Evolutionary conservation across 2,329 filamentous ascomycete genomes (phyloP).

Genomic region (Geosmithia putterillii): DNA sequence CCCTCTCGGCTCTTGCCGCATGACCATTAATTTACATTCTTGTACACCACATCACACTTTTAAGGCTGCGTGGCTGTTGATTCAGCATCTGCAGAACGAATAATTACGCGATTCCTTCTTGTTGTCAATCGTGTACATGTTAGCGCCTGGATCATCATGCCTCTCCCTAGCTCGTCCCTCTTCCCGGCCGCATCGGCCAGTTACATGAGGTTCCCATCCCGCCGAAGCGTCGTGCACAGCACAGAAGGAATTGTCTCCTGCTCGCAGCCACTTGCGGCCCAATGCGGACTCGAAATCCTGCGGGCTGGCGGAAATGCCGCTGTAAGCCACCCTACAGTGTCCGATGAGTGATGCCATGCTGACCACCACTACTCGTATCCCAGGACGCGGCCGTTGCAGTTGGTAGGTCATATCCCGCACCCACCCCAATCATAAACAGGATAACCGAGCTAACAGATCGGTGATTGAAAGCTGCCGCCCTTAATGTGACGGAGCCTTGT

Average conservation of each 20-base stretch:
- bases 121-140: too few relatives aligned
- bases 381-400: slow-evolving; percentile 95
- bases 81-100: too few relatives aligned
- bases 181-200: slow-evolving; percentile 30
- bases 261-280: slow-evolving; percentile 79
- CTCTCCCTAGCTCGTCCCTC: slow-evolving; percentile 31
- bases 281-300: slow-evolving; percentile 77
- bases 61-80: too few relatives aligned
- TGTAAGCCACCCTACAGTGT: slow-evolving; percentile 38
- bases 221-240: slow-evolving; percentile 86
- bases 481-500: slow-evolving; percentile 88
- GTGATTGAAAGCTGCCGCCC: slow-evolving; percentile 55
- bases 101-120: too few relatives aligned
- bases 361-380: not conserved
- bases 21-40: too few relatives aligned
- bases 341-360: not conserved
- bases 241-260: slow-evolving; percentile 84
- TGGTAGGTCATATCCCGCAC: slow-evolving; percentile 29
- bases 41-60: too few relatives aligned
- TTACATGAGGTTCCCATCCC: slow-evolving; percentile 59
- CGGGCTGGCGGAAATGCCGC: slow-evolving; percentile 85
- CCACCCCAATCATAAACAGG: not conserved
- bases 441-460: not conserved
- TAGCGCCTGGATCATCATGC: slow-evolving; percentile 30
- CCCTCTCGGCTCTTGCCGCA: too few relatives aligned